These are phyloP conservation scores for Akanthomyces dipterigenus DNA, from an alignment of 2,329 filamentous ascomycete species.

Conservation along the genomic window DNA sequence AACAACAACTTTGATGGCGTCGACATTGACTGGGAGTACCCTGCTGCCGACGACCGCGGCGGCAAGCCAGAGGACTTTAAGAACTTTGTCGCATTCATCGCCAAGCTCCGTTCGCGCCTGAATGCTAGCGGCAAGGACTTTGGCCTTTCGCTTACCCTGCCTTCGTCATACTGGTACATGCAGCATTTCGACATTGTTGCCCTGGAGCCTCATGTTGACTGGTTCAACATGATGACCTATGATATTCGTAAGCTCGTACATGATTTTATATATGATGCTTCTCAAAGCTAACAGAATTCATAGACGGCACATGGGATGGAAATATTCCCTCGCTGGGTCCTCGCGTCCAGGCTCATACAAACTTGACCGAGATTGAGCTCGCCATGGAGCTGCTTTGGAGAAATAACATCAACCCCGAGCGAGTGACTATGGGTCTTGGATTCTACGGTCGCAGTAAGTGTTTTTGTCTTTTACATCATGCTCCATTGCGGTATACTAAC, in stretches of 20 bases:
- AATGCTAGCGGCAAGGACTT: constrained; percentile 10
- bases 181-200: constrained; percentile 20
- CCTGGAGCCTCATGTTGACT: constrained; percentile 26
- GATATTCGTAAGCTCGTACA: constrained; percentile 26
- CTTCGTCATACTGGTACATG: constrained; percentile 23
- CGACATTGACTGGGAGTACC: constrained; percentile 20
- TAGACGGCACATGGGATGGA: constrained; percentile 32
- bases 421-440: background rate
- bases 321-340: constrained; percentile 20
- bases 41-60: constrained; percentile 22
- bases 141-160: constrained; percentile 21
- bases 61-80: constrained; percentile 19
- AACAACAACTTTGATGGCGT: constrained; percentile 19
- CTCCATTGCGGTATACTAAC: background rate
- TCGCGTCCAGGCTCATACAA: constrained; percentile 31
- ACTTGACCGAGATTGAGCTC: constrained; percentile 37
- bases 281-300: constrained; percentile 14
- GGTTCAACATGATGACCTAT: constrained; percentile 39
- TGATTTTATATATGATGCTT: background rate
- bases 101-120: background rate
- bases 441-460: background rate
- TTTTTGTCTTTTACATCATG: background rate
- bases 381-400: constrained; percentile 32
- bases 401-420: background rate
- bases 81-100: constrained; percentile 20